Evolutionary conservation across 1,284 basidiomycete species (phyloP).

Genomic region (Fomes fomentarius): DNA sequence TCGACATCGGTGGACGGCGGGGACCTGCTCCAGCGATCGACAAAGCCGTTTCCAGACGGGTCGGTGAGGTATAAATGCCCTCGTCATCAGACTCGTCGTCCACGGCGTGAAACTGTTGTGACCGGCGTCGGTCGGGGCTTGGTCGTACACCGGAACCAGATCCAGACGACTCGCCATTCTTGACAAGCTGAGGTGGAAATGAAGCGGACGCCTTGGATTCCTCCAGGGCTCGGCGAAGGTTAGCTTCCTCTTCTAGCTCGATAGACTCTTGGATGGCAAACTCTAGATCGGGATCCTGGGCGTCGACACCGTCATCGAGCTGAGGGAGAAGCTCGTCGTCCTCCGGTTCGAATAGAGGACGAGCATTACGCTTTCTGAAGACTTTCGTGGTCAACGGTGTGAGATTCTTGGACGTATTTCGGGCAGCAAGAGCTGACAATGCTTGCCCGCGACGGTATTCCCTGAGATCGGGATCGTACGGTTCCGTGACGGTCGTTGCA

Average conservation of each 20-base stretch:
- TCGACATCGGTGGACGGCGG: constrained; percentile 17
- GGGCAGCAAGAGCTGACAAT: constrained; percentile 62
- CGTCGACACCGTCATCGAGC: constrained; percentile 18
- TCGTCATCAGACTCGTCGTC: constrained; percentile 34
- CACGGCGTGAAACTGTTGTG: constrained; percentile 10
- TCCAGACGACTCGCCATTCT: constrained; percentile 29
- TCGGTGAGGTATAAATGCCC: constrained; percentile 50
- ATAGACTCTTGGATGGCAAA: constrained; percentile 65
- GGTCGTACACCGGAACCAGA: constrained; percentile 17
- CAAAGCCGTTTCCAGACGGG: constrained; percentile 62
- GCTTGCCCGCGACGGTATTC: constrained; percentile 70
- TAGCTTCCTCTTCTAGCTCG: constrained; percentile 38
- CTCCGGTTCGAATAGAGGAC: constrained; percentile 60
- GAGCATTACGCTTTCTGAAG: constrained; percentile 34
- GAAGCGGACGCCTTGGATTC: constrained; percentile 26
- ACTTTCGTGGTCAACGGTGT: constrained; percentile 36
- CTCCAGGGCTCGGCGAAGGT: constrained; percentile 35
- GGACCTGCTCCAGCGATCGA: constrained; percentile 62
- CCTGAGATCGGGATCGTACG: constrained; percentile 67
- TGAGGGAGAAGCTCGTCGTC: constrained; percentile 47
- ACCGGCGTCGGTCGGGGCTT: constrained; percentile 3
- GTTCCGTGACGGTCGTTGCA: constrained; percentile 19
- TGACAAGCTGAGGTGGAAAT: constrained; percentile 3
- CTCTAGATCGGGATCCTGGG: constrained; percentile 55
- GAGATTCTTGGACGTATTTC: constrained; percentile 52